Percentiles rank a stretch among this genome's conserved stretches.
Evolutionary conservation across 2,329 filamentous ascomycete species (phyloP).

Genomic region (Chalara sp.): DNA sequence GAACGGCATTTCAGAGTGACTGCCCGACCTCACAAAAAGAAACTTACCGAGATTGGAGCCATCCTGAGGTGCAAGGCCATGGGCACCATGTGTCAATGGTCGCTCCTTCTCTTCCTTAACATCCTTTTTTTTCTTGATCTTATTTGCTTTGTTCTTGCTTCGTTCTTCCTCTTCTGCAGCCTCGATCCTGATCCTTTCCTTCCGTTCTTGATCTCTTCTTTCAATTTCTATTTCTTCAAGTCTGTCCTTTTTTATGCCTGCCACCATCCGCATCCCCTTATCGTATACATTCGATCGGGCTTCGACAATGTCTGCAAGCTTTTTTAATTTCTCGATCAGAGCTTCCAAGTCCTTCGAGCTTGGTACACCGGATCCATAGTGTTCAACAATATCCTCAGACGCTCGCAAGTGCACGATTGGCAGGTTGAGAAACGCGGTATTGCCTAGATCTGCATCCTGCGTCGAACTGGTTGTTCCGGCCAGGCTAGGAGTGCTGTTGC

Average conservation of each 20-base stretch:
- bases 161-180: constrained; percentile 41
- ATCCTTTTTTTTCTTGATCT: constrained; percentile 76
- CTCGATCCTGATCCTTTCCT: constrained; percentile 31
- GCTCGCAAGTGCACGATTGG: constrained; percentile 51
- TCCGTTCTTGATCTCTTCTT: constrained; percentile 39
- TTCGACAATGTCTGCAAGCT: constrained; percentile 60
- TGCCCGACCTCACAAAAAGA: neutral
- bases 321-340: constrained; percentile 56
- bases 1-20: neutral
- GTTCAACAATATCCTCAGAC: constrained; percentile 66
- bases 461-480: constrained; percentile 25
- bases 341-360: constrained; percentile 58
- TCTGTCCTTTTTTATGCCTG: constrained; percentile 56
- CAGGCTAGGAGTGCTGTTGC: constrained; percentile 68
- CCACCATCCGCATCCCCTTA: constrained; percentile 64
- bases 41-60: constrained; percentile 50
- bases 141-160: constrained; percentile 45
- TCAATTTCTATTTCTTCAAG: constrained; percentile 43
- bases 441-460: constrained; percentile 41
- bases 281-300: constrained; percentile 63
- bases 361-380: constrained; percentile 50
- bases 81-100: constrained; percentile 53
- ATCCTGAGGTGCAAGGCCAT: constrained; percentile 57
- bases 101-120: constrained; percentile 47
- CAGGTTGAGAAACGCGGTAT: constrained; percentile 62